Base-by-base conservation (phyloP, 108 stramenopile genomes). In the Conticribra weissflogii region DNA sequence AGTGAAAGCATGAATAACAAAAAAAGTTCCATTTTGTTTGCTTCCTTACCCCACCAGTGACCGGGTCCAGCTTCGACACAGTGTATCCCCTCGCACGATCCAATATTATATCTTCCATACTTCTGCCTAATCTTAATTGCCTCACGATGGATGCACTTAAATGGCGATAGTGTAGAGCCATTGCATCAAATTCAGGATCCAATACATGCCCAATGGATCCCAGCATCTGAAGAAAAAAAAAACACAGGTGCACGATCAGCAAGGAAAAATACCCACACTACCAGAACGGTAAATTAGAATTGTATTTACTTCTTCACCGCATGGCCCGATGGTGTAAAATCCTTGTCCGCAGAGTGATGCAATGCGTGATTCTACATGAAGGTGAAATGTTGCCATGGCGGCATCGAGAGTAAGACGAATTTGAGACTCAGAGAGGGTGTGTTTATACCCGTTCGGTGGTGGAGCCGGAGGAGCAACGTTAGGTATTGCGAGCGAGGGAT, bases 301-400 rank as follows among this genome's bases (percentile, higher is more conserved):
- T 73, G 0, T 52, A 25, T 52, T 25, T 3, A 9, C n/a, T 58
- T 58, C 94, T 70, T 95, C 94, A 23, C 94, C 94, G 70, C 94
- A 92, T 16, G 94, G 94, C n/a, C 94, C 94, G 53, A 95, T 95
- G 22, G 91, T 95, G 65, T 92, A 95, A 68, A 85, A 96, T 9
- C 91, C 91, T 44, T 90, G 64, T 0, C 94, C 91, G 12, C 86
- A 78, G 27, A 89, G 52, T 0, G 90, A 72, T 4, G 94, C 91
- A 53, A 93, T 85, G 24, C 94, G 81, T 22, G 91, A 81, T 75
- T 96, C 85, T 15, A 83, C 82, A 62, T 93, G 90, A 29, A 95
- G 64, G n/a, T 71, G 71, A 72, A 95, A 91, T 0, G 93, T 91
- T 3, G 86, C 82, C 54, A 94, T 72, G 1, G 85, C 82, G 22